Conservation (phyloP, 2,329 filamentous ascomycete genomes). For the Xylaria hypoxylon region DNA sequence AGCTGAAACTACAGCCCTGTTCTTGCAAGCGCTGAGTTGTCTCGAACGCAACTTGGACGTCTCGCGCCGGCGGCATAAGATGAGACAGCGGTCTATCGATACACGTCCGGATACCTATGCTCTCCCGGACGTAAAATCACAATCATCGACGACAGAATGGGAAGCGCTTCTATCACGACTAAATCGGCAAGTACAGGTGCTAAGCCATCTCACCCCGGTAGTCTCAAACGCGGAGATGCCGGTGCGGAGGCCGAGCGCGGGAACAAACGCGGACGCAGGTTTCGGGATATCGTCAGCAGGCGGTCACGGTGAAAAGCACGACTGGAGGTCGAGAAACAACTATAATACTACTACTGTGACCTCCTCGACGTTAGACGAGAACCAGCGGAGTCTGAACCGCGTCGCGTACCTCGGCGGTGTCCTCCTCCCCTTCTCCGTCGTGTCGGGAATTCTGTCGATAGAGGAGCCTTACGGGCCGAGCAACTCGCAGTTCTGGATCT, state of each 20-base stretch:
- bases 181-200: slow-evolving; percentile 44
- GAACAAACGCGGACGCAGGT: not conserved
- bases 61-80: slow-evolving; percentile 25
- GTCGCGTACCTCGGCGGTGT: slow-evolving; percentile 63
- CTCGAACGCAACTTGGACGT: slow-evolving; percentile 54
- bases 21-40: slow-evolving; percentile 49
- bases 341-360: not conserved
- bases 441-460: slow-evolving; percentile 62
- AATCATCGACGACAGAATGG: slow-evolving; percentile 46
- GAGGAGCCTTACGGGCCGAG: slow-evolving; percentile 58
- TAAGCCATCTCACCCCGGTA: slow-evolving; percentile 37
- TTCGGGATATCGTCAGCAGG: slow-evolving; percentile 9
- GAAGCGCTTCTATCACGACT: slow-evolving; percentile 49
- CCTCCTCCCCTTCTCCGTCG: slow-evolving; percentile 61
- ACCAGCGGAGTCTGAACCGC: slow-evolving; percentile 58
- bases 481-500: slow-evolving; percentile 60
- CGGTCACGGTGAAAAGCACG: not conserved
- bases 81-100: not conserved
- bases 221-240: slow-evolving; percentile 31
- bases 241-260: not conserved
- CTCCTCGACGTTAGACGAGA: slow-evolving; percentile 46
- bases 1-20: slow-evolving; percentile 40
- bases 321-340: slow-evolving; percentile 1
- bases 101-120: not conserved
- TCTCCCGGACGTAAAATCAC: not conserved